Base-by-base conservation (phyloP, 139 green algal species). In the Astrephomene gubernaculifera region DNA sequence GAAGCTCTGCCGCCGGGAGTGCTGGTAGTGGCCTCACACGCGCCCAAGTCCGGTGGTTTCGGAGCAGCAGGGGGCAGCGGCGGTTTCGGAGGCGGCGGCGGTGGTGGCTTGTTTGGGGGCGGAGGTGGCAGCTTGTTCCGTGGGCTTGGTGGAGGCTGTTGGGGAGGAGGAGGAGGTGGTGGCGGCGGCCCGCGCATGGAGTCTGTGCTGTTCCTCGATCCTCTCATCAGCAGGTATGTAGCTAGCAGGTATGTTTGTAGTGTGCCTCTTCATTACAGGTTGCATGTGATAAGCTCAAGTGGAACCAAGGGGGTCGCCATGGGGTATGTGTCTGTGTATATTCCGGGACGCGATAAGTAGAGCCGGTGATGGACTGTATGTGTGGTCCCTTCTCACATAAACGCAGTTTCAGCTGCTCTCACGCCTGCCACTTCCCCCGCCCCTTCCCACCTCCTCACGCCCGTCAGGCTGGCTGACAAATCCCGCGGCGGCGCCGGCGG, bases 401-500 rank as follows among this genome's bases (percentile, higher is more conserved):
- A 60, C 49, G 17, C 14, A 60, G 49, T 17, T 12, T 60, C 49
- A 60, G 14, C 49, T 60, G 14, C 12, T 65, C 57, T n/a, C 6
- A 24, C 22, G 57, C 57, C 17, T 65, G 22, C 31, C 6, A 9
- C 6, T 33, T 65, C 57, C 14, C 9, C 6, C 22, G 49, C 17
- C 49, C 12, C 49, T 57, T 57, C 49, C 49, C 17, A 57, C 17
- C 49, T 57, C 12, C 49, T 17, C 14, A 25, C 12, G 12, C 14
- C 49, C 49, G 49, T n/a, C 67, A 73, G 67, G 67, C 67, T 73
- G 27, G 43, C 70, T 25, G 70, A 79, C 43, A 79, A 79, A 43
- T 41, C 41, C 70, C 27, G 43, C 31, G 70, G 70, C 27, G 25
- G 41, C 7, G 8, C 43, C 44, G 44, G 70, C n/a, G n/a, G n/a